phyloP scores from a whole-genome alignment of 331 rosid genomes.

The Acacia pycnantha region DNA sequence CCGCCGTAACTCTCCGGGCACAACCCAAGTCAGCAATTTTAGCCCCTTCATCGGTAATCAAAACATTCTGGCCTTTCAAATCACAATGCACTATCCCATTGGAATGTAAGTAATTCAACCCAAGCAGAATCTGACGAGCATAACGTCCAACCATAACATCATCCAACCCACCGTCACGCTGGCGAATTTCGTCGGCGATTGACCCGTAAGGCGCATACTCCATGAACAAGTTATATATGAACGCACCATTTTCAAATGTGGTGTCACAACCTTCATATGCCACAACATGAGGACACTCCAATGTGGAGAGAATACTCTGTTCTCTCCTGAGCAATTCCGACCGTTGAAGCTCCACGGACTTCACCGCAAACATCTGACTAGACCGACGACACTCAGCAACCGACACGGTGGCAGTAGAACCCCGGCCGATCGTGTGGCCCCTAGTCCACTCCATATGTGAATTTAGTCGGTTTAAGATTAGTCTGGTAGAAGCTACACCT shows the following conservation, averaged over 20 bases:
- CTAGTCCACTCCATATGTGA: conserved; percentile 70
- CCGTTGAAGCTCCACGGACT: conserved; percentile 49
- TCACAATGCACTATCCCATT: conserved; percentile 89
- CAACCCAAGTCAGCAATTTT: conserved; percentile 88
- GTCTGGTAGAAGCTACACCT: conserved; percentile 13
- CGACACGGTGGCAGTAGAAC: conserved; percentile 79
- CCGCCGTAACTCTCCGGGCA: conserved; percentile 39
- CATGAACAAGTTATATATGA: conserved; percentile 61
- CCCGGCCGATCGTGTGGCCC: conserved; percentile 65
- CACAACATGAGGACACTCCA: conserved; percentile 56
- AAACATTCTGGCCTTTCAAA: conserved; percentile 65
- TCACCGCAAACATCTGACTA: conserved; percentile 55
- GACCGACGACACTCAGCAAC: conserved; percentile 35
- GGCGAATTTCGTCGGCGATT: conserved; percentile 40
- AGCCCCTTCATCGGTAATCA: conserved; percentile 52
- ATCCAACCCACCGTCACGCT: conserved; percentile 38
- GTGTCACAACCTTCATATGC: conserved; percentile 54
- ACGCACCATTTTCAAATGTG: conserved; percentile 56
- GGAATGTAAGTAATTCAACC: conserved; percentile 60
- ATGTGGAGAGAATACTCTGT: conserved; percentile 47
- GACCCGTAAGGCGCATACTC: conserved; percentile 75
- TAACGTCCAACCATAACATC: conserved; percentile 37
- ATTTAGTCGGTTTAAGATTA: background rate
- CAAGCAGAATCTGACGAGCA: conserved; percentile 58
- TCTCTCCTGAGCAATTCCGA: conserved; percentile 63